A percentile compares a stretch with the other conserved stretches of the same genome.
These are phyloP conservation scores for Ascoidea asiatica DNA, from an alignment of 805 yeast genomes.

Conservation along the genomic window DNA sequence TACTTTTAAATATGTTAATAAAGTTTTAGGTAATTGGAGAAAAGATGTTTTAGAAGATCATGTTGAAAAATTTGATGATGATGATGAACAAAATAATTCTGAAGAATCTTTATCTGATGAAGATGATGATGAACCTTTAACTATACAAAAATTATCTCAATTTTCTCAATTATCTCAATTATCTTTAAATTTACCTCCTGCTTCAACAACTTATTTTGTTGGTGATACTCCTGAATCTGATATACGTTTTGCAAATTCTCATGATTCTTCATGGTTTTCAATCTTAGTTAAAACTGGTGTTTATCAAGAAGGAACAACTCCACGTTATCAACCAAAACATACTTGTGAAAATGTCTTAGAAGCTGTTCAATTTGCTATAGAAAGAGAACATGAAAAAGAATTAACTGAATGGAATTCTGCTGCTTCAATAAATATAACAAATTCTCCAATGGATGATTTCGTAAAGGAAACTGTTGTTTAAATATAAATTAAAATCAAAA, in stretches of 20 bases:
- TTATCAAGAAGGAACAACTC: slow-evolving; percentile 66
- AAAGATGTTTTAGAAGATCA: slow-evolving; percentile 64
- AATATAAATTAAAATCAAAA: no score
- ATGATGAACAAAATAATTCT: slow-evolving; percentile 1
- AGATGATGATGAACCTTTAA: background rate
- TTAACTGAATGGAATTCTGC: slow-evolving; percentile 53
- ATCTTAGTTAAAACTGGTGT: slow-evolving; percentile 82
- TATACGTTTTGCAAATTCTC: slow-evolving; percentile 77
- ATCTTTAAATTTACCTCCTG: slow-evolving; percentile 56
- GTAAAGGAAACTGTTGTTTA: no score
- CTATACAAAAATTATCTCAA: slow-evolving; percentile 5
- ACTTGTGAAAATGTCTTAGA: slow-evolving; percentile 63
- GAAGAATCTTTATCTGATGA: background rate
- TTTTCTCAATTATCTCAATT: slow-evolving; percentile 19
- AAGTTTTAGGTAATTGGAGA: slow-evolving; percentile 67
- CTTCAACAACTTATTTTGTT: slow-evolving; percentile 76
- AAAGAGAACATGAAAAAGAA: slow-evolving; percentile 64
- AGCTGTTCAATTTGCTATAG: slow-evolving; percentile 74
- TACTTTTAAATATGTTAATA: slow-evolving; percentile 73
- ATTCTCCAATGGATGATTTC: no score
- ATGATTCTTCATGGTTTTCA: slow-evolving; percentile 75
- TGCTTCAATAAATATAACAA: no score
- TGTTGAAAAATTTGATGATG: slow-evolving; percentile 22
- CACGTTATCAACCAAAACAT: slow-evolving; percentile 69
- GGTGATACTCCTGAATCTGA: slow-evolving; percentile 89